These are phyloP conservation scores for Camellia oleifera DNA, from an alignment of 179 eudicot genomes.

Conservation along the genomic window DNA sequence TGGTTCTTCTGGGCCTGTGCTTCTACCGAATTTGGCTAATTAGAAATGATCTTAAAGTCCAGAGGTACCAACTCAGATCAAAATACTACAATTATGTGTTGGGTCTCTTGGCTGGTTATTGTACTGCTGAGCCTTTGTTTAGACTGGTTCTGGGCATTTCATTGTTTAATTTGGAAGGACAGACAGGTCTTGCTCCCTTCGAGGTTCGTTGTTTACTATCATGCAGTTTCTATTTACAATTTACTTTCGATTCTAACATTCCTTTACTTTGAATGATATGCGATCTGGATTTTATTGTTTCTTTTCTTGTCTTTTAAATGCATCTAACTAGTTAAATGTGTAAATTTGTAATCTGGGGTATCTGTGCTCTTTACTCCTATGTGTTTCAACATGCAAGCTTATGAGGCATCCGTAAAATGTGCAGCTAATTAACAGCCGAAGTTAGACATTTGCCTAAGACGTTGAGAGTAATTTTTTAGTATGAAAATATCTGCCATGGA, in stretches of 20 bases:
- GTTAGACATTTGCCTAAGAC: no score
- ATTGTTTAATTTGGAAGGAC: slow-evolving; percentile 52
- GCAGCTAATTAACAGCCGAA: no score
- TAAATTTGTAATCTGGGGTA: no score
- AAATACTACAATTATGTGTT: slow-evolving; percentile 54
- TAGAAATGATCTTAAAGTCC: slow-evolving; percentile 36
- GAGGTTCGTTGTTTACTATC: slow-evolving; percentile 44
- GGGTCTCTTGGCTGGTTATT: slow-evolving; percentile 58
- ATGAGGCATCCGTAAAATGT: no score
- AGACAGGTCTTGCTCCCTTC: slow-evolving; percentile 61
- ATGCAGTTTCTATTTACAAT: background rate
- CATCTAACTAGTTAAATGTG: no score
- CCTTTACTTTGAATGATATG: background rate
- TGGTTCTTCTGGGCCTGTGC: slow-evolving; percentile 60
- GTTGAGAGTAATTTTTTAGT: no score
- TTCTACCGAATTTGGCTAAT: slow-evolving; percentile 64
- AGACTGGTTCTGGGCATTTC: slow-evolving; percentile 68
- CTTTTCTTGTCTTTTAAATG: background rate
- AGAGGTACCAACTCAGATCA: slow-evolving; percentile 48
- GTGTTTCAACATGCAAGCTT: no score
- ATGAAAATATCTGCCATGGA: no score
- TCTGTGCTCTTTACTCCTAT: no score
- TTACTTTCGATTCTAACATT: background rate
- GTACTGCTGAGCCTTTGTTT: slow-evolving; percentile 68
- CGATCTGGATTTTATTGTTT: background rate